Evolutionary conservation across 306 rosid genomes (phyloP), one percentile per base, ranked within the genome.

Genomic region (Lupinus albus): DNA sequence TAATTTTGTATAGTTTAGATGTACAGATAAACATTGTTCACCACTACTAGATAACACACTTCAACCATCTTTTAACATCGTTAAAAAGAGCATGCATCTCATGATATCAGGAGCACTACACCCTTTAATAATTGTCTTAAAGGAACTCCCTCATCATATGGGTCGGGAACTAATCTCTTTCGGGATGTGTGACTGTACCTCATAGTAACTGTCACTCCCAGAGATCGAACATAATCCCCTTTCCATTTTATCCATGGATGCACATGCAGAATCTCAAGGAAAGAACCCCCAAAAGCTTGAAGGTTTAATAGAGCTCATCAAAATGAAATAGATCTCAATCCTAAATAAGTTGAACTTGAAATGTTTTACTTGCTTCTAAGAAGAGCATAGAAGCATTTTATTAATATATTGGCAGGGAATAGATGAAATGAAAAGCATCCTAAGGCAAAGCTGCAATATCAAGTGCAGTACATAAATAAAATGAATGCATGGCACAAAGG

Each of bases 401-500:
- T 32, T 28, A 51, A 53, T 54, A 54, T 32, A 21, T 2, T 57
- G 42, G 28, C 44, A 33, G 51, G 0, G 15, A 69, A 45, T 20
- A 38, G 38, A 46, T 14, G 6, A 30, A 52, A 61, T 65, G 61
- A 50, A 49, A 65, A 51, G 51, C 77, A 18, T 59, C 41, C 17
- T 50, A 71, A 49, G 25, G 30, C 52, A 78, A 67, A 78, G 6
- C 62, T 39, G 38, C 68, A 39, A 41, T 10, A 38, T 52, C 12
- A 66, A 33, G 15, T 7, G 48, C 61, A 0, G 8, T 8, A 53
- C 51, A 33, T 64, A 65, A 56, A 28, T 12, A 49, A 51, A 60
- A 60, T 72, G 69, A 52, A 73, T 38, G 52, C 83, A 69, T 9
- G 56, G 45, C 74, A 64, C 73, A 39, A 68, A 32, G 11, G n/a